Conservation (phyloP, 805 yeast species). For the Saturnispora serradocipensis region DNA sequence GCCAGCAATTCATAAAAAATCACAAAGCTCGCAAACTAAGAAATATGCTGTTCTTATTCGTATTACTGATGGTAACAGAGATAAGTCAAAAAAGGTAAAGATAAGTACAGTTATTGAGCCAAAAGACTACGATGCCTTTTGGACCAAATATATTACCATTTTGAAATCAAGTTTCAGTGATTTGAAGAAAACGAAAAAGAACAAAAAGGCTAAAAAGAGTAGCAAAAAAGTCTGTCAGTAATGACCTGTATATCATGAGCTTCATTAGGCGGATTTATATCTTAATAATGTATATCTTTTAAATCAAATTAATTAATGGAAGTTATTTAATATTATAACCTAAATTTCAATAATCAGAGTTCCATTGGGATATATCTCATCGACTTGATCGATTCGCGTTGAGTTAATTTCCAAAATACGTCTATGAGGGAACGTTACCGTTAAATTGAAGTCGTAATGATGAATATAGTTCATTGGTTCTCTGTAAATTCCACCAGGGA, state of each 20-base stretch:
- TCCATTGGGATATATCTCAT: constrained; percentile 54
- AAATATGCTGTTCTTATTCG: constrained; percentile 58
- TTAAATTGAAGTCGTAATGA: constrained; percentile 39
- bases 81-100: constrained; percentile 45
- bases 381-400: constrained; percentile 33
- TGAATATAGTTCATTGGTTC: constrained; percentile 33
- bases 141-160: constrained; percentile 64
- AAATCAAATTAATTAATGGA: neutral
- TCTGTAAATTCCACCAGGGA: constrained; percentile 19
- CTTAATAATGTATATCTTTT: neutral
- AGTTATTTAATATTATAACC: neutral
- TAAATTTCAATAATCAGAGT: constrained; percentile 26
- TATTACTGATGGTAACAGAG: constrained; percentile 48
- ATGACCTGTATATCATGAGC: neutral
- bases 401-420: constrained; percentile 30
- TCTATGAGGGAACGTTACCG: constrained; percentile 48
- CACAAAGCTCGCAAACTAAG: neutral
- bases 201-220: constrained; percentile 34
- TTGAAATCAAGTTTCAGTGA: constrained; percentile 69
- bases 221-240: constrained; percentile 6
- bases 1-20: constrained; percentile 10
- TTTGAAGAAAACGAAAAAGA: constrained; percentile 73
- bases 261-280: neutral
- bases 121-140: constrained; percentile 55
- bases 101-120: constrained; percentile 64